These are phyloP conservation scores for Sporothrix humicola DNA, from an alignment of 2,329 filamentous ascomycete species.

Conservation along the genomic window DNA sequence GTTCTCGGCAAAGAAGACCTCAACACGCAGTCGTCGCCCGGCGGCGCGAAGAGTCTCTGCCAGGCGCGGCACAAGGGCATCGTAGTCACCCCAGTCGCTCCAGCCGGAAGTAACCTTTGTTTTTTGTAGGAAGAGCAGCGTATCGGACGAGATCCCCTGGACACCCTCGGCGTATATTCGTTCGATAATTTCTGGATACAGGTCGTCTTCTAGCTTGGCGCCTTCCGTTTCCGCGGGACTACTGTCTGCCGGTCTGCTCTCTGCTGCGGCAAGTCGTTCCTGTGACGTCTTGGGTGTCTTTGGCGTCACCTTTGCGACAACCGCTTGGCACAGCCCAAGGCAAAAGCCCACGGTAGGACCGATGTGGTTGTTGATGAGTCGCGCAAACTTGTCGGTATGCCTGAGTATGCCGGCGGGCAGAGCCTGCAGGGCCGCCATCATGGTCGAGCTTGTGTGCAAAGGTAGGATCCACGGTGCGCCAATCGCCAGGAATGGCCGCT, in stretches of 20 bases:
- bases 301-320: slow-evolving; percentile 15
- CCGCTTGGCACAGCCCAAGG: slow-evolving; percentile 22
- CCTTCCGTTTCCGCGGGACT: not conserved
- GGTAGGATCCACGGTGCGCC: slow-evolving; percentile 45
- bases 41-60: slow-evolving; percentile 36
- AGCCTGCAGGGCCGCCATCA: slow-evolving; percentile 38
- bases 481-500: slow-evolving; percentile 42
- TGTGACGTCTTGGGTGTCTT: not conserved
- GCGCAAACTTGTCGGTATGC: slow-evolving; percentile 38
- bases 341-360: slow-evolving; percentile 36
- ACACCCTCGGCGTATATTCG: slow-evolving; percentile 41
- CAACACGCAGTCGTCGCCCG: slow-evolving; percentile 38
- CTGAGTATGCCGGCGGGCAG: slow-evolving; percentile 40
- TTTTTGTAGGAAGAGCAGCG: slow-evolving; percentile 41
- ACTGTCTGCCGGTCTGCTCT: no score
- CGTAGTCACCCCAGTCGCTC: slow-evolving; percentile 45
- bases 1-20: slow-evolving; percentile 43
- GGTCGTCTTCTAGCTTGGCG: slow-evolving; percentile 38
- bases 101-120: slow-evolving; percentile 37
- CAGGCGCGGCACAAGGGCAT: slow-evolving; percentile 42
- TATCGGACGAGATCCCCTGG: slow-evolving; percentile 42
- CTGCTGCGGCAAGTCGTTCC: not conserved
- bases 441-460: slow-evolving; percentile 38
- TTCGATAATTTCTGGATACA: slow-evolving; percentile 37
- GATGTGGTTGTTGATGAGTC: slow-evolving; percentile 38